Evolutionary conservation across 2,329 filamentous ascomycete genomes (phyloP).

Genomic region (Gliomastix tumulicola): DNA sequence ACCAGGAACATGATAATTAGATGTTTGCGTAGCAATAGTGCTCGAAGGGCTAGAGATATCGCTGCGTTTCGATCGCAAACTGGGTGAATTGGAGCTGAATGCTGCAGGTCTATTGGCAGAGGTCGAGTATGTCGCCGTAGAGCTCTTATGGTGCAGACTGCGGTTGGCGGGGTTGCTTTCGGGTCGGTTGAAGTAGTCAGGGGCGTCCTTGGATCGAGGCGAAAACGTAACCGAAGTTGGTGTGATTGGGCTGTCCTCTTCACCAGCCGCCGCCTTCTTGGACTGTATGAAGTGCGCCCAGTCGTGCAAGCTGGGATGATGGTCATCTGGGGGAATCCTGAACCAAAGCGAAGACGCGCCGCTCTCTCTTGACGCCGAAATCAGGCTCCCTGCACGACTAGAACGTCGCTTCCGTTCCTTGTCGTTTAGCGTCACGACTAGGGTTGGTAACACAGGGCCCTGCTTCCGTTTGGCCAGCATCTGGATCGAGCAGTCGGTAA

Average conservation of each 20-base stretch:
- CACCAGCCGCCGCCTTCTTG: conserved; percentile 35
- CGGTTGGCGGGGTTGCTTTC: conserved; percentile 32
- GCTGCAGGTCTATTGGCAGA: conserved; percentile 38
- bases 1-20: conserved; percentile 24
- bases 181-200: conserved; percentile 34
- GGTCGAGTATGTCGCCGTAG: conserved; percentile 38
- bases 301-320: conserved; percentile 45
- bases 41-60: conserved; percentile 54
- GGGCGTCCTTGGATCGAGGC: conserved; percentile 28
- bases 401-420: conserved; percentile 59
- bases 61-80: conserved; percentile 54
- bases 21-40: conserved; percentile 31
- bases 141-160: conserved; percentile 38
- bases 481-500: conserved; percentile 52
- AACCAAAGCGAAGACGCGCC: conserved; percentile 47
- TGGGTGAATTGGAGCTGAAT: conserved; percentile 51
- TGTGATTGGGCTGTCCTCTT: conserved; percentile 42
- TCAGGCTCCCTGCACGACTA: conserved; percentile 53
- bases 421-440: conserved; percentile 51
- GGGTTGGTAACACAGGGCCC: conserved; percentile 49
- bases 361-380: conserved; percentile 40
- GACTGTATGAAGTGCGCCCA: conserved; percentile 50
- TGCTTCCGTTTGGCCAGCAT: conserved; percentile 56
- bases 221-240: conserved; percentile 48
- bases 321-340: conserved; percentile 44